Evolutionary conservation across 345 rosid genomes (phyloP), one percentile per base, ranked within the genome.

Genomic region (Aquilaria yunnanensis): DNA sequence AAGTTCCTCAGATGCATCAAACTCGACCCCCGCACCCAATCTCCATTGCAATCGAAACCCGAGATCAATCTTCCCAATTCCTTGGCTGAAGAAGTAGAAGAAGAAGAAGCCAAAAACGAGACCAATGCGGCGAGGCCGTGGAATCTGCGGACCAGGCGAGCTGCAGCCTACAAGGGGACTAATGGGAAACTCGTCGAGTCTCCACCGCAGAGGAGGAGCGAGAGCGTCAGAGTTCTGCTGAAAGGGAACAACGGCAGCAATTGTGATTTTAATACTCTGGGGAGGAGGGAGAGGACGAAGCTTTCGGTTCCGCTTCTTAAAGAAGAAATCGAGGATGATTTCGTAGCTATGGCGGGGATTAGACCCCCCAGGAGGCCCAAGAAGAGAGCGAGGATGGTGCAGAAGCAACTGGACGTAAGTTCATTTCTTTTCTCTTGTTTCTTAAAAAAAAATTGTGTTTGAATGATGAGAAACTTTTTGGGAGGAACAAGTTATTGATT

Each of bases 81-180:
- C 43, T 37, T 9, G 7, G 43, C 43, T 37, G 43, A 37, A 37
- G 7, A 37, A 37, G 7, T 37, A 9, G 43, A 37, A 59, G 76
- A 50, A 41, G 66, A 61, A 57, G 62, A 16, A 16, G 63, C 43
- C 12, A 57, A 51, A n/a, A 65, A 70, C 54, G 70, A 30, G n/a
- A 70, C 57, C n/a, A 59, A 11, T 9, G 65, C 57, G 2, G 54
- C 69, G 58, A 66, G 76, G 69, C 88, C 88, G 49, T 84, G 94
- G 94, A 87, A 82, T 75, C 75, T 84, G 80, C 81, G 94, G 72
- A 87, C 83, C 32, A 84, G 90, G 61, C 79, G 88, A 74, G 83
- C 88, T 10, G 43, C 43, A 4, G 43, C 43, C 43, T 37, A 37
- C 43, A 37, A 37, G 43, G 43, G 43, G 5, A 37, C 43, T 37